Percentiles rank a stretch among this genome's conserved stretches.
Conservation (phyloP, 2,329 filamentous ascomycete genomes). For the Cercospora sp. region DNA sequence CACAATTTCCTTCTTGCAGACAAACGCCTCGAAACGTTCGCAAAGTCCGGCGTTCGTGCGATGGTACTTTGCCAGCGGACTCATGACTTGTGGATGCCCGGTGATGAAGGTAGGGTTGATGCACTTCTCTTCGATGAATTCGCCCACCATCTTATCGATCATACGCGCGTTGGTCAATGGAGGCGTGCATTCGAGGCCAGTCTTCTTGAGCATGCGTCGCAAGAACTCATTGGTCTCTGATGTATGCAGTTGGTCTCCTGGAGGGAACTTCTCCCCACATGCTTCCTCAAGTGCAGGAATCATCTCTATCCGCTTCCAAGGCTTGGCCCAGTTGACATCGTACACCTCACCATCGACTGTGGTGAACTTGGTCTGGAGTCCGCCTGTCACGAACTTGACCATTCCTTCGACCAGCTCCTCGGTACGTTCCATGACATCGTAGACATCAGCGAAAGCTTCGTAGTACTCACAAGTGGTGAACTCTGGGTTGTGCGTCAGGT, state of each 20-base stretch:
- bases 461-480: constrained; percentile 99
- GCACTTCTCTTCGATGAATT: constrained; percentile 92
- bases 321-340: constrained; percentile 92
- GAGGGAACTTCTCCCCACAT: constrained; percentile 89
- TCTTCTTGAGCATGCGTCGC: constrained; percentile 79
- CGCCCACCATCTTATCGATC: constrained; percentile 86
- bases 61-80: constrained; percentile 93
- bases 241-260: constrained; percentile 85
- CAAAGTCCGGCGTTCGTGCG: constrained; percentile 78
- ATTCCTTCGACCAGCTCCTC: constrained; percentile 90
- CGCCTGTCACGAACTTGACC: constrained; percentile 83
- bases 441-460: constrained; percentile 79
- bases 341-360: constrained; percentile 83
- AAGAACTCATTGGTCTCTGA: constrained; percentile 87
- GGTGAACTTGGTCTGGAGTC: constrained; percentile 62
- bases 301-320: constrained; percentile 94
- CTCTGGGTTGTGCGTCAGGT: constrained; percentile 95
- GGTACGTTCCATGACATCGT: constrained; percentile 86
- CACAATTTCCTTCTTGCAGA: constrained; percentile 94
- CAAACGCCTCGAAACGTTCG: constrained; percentile 96
- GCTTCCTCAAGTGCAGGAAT: constrained; percentile 88
- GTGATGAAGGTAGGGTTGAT: constrained; percentile 91
- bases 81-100: constrained; percentile 83
- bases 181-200: constrained; percentile 82
- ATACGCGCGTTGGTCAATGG: constrained; percentile 93